phyloP scores from a whole-genome alignment of 2,329 filamentous ascomycete genomes.

The Colletotrichum karsti region DNA sequence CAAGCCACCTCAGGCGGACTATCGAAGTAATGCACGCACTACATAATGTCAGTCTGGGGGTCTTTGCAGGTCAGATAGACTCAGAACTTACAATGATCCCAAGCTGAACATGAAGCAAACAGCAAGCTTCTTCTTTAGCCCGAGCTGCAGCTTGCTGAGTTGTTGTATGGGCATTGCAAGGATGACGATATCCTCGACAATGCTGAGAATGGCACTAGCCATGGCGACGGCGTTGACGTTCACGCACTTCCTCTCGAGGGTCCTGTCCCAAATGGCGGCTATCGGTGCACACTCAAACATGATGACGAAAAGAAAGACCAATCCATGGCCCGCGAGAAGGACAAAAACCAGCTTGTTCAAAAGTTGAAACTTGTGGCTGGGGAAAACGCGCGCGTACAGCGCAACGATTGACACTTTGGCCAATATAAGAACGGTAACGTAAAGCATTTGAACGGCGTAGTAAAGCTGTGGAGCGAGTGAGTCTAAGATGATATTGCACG shows the following conservation, averaged over 20 bases:
- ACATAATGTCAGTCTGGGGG: background rate
- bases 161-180: slow-evolving; percentile 26
- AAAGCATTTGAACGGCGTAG: slow-evolving; percentile 32
- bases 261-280: slow-evolving; percentile 26
- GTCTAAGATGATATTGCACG: fast-evolving
- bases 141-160: slow-evolving; percentile 21
- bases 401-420: slow-evolving; percentile 35
- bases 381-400: slow-evolving; percentile 33
- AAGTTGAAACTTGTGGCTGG: slow-evolving; percentile 23
- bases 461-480: slow-evolving; percentile 9
- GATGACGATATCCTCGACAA: slow-evolving; percentile 29
- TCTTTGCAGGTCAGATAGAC: background rate
- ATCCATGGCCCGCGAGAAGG: slow-evolving; percentile 28
- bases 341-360: slow-evolving; percentile 20
- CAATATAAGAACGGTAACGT: slow-evolving; percentile 31
- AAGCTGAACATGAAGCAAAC: slow-evolving; percentile 29
- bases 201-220: slow-evolving; percentile 25
- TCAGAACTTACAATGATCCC: slow-evolving; percentile 27
- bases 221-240: slow-evolving; percentile 18
- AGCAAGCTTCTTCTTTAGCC: slow-evolving; percentile 22
- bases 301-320: slow-evolving; percentile 33
- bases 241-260: slow-evolving; percentile 19
- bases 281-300: slow-evolving; percentile 31
- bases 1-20: slow-evolving; percentile 23
- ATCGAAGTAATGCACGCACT: slow-evolving; percentile 31